Conservation (phyloP, 768 basidiomycete species). For the Tephrocybe sp. region DNA sequence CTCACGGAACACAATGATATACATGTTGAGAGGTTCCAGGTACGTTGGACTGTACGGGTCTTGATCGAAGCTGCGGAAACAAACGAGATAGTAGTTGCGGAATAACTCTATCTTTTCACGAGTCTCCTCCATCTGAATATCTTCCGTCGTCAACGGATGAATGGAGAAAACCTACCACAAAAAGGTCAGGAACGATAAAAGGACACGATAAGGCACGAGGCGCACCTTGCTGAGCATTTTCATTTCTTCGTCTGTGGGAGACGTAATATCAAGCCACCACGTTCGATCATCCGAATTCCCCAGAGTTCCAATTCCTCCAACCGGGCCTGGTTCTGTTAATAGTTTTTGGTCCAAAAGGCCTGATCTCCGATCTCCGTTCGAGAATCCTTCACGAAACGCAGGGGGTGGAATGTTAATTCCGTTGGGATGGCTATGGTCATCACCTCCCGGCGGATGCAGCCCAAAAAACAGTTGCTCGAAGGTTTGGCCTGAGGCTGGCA, state of each 20-base stretch:
- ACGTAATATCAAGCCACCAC: slow-evolving; percentile 96
- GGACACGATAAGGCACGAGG: not conserved
- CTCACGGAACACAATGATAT: slow-evolving; percentile 98
- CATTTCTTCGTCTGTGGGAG: slow-evolving; percentile 98
- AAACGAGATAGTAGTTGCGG: slow-evolving; percentile 97
- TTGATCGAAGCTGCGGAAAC: slow-evolving; percentile 99
- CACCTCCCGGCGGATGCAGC: slow-evolving; percentile 23
- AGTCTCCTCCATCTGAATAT: slow-evolving; percentile 99
- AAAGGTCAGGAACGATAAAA: not conserved
- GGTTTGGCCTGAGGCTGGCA: slow-evolving; percentile 90
- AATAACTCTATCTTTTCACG: slow-evolving; percentile 99
- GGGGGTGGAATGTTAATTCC: slow-evolving; percentile 3
- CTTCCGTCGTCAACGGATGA: slow-evolving; percentile 97
- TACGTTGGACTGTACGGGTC: slow-evolving; percentile 97
- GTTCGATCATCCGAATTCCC: slow-evolving; percentile 70
- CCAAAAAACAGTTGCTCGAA: slow-evolving; percentile 90
- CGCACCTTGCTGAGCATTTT: slow-evolving; percentile 88
- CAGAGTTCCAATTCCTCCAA: slow-evolving; percentile 5
- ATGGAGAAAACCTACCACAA: slow-evolving; percentile 83
- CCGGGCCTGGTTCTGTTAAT: slow-evolving; percentile 12
- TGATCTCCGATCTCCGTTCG: slow-evolving; percentile 4
- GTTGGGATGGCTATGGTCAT: not conserved
- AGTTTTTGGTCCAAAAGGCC: slow-evolving; percentile 13
- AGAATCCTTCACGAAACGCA: slow-evolving; percentile 8
- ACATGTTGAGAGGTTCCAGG: slow-evolving; percentile 99